A percentile compares a stretch with the other conserved stretches of the same genome.
phyloP scores from a whole-genome alignment of 2,329 filamentous ascomycete species.

The Phaeosphaeriaceae sp. region DNA sequence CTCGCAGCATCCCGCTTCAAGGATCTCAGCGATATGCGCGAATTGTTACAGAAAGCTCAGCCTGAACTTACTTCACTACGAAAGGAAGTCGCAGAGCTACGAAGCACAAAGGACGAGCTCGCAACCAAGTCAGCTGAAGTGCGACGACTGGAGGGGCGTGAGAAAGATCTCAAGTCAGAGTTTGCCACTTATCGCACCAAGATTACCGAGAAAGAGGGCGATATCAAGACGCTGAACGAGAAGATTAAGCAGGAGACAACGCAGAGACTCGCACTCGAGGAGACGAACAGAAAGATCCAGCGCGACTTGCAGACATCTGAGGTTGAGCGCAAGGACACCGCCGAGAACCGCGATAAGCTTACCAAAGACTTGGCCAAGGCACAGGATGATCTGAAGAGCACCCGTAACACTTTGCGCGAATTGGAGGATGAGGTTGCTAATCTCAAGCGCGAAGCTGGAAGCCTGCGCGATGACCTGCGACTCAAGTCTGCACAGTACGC shows the following conservation, averaged over 20 bases:
- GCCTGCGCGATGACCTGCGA: constrained; percentile 79
- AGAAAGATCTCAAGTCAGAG: constrained; percentile 82
- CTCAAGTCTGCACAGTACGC: constrained; percentile 86
- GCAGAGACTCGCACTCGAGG: constrained; percentile 76
- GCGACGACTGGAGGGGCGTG: constrained; percentile 78
- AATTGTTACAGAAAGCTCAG: constrained; percentile 83
- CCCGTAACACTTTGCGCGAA: constrained; percentile 68
- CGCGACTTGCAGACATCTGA: constrained; percentile 82
- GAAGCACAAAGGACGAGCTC: constrained; percentile 78
- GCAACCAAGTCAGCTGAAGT: constrained; percentile 69
- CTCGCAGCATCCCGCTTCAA: constrained; percentile 88
- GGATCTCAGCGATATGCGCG: constrained; percentile 81
- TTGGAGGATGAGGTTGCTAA: constrained; percentile 78
- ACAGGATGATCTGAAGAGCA: constrained; percentile 72
- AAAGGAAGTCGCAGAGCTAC: constrained; percentile 78
- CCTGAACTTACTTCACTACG: constrained; percentile 83
- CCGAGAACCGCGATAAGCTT: constrained; percentile 75
- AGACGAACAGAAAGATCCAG: constrained; percentile 75
- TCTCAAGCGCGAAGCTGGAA: constrained; percentile 71
- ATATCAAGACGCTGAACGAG: constrained; percentile 80
- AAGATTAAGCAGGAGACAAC: constrained; percentile 79
- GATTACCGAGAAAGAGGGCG: constrained; percentile 75
- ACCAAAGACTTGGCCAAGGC: constrained; percentile 73
- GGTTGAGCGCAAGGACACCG: constrained; percentile 78
- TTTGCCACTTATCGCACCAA: constrained; percentile 74